Percentiles rank a stretch among this genome's conserved stretches.
Evolutionary conservation across 495 filamentous ascomycete genomes (phyloP).

Genomic region (Chaetomium tenue): DNA sequence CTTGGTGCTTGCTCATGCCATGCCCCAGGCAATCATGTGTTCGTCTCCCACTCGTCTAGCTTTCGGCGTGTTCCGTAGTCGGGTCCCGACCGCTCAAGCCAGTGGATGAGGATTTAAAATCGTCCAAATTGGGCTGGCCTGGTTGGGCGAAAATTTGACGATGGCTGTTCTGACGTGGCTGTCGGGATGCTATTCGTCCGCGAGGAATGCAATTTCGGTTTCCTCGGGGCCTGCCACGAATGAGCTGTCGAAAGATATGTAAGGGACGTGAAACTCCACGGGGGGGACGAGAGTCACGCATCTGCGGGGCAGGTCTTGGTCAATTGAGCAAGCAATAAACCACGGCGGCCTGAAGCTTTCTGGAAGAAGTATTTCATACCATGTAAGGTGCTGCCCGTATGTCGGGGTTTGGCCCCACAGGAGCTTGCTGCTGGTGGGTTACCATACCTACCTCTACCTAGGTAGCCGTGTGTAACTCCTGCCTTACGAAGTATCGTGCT

Average conservation of each 20-base stretch:
- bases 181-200: slow-evolving; percentile 33
- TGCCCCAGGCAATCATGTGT: slow-evolving; percentile 33
- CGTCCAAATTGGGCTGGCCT: slow-evolving; percentile 24
- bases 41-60: slow-evolving; percentile 30
- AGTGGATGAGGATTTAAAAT: background rate
- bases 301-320: background rate
- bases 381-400: background rate
- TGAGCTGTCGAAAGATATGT: background rate
- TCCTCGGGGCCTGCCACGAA: background rate
- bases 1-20: slow-evolving; percentile 30
- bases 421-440: too few species aligned
- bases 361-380: too few species aligned
- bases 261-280: background rate
- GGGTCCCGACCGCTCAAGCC: slow-evolving; percentile 19
- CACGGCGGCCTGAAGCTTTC: background rate
- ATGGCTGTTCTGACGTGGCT: slow-evolving; percentile 1
- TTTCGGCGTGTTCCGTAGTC: slow-evolving; percentile 19
- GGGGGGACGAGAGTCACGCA: background rate
- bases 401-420: background rate
- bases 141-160: slow-evolving; percentile 31
- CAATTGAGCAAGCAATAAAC: background rate
- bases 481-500: too few species aligned
- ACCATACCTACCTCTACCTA: too few species aligned
- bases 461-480: too few species aligned
- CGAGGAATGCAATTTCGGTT: background rate